Conservation (phyloP, 495 filamentous ascomycete species). For the Trichocladium uniseriatum region DNA sequence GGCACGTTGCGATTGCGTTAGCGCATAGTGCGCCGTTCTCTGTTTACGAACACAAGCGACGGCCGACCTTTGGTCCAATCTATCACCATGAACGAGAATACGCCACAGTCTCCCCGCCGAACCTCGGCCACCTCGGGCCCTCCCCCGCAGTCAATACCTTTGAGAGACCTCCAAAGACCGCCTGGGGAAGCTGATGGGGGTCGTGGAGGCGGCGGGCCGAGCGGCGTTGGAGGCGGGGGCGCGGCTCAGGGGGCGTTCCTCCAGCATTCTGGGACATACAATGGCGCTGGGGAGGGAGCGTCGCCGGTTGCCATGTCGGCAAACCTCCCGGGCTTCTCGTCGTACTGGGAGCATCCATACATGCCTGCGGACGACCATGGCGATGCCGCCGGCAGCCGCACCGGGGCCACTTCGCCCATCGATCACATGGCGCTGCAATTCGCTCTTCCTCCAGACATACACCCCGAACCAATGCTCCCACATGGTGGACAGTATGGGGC, state of each 20-base stretch:
- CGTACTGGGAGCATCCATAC: constrained; percentile 40
- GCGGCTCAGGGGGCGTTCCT: constrained; percentile 10
- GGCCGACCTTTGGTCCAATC: background rate
- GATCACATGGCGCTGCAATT: constrained; percentile 40
- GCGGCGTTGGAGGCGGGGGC: background rate
- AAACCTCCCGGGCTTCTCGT: constrained; percentile 35
- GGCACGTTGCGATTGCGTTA: no score
- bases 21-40: no score
- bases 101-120: constrained; percentile 26
- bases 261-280: constrained; percentile 24
- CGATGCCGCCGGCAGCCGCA: constrained; percentile 18
- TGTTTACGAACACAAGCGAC: background rate
- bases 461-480: constrained; percentile 13
- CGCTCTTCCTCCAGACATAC: constrained; percentile 40
- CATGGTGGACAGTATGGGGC: constrained; percentile 18
- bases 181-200: constrained; percentile 35
- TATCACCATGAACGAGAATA: constrained; percentile 19
- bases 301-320: constrained; percentile 31
- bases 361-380: constrained; percentile 20
- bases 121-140: constrained; percentile 19
- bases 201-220: constrained; percentile 8
- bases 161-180: constrained; percentile 65
- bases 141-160: constrained; percentile 65
- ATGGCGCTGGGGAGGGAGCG: constrained; percentile 17
- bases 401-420: constrained; percentile 37